These are phyloP conservation scores for Aureobasidium subglaciale DNA, from an alignment of 2,329 filamentous ascomycete genomes.

Conservation along the genomic window DNA sequence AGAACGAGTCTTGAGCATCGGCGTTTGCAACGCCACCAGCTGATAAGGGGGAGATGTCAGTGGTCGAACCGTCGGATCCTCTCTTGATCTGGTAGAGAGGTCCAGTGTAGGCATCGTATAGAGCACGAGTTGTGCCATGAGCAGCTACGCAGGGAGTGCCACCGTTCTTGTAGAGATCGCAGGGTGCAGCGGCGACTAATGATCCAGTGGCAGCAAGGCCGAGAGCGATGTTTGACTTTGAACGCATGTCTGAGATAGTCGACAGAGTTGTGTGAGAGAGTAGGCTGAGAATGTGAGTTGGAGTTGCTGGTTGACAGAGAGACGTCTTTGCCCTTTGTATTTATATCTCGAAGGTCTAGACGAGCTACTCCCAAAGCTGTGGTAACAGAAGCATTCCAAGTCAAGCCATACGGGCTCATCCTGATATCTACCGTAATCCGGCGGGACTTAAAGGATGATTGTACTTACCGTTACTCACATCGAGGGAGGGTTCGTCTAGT, in stretches of 20 bases:
- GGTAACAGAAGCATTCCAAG: not conserved
- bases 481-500: not conserved
- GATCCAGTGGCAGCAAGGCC: conserved; percentile 25
- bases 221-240: conserved; percentile 21
- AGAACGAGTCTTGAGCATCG: conserved; percentile 41
- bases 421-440: not conserved
- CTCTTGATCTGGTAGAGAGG: conserved; percentile 55
- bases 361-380: not conserved
- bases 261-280: not conserved
- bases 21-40: conserved; percentile 58
- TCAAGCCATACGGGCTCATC: not conserved
- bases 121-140: conserved; percentile 57
- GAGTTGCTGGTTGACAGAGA: not conserved
- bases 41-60: conserved; percentile 44
- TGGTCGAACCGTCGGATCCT: conserved; percentile 44
- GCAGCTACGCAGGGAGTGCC: conserved; percentile 58
- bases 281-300: not conserved
- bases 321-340: not conserved
- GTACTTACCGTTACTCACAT: not conserved
- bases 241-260: not conserved
- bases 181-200: conserved; percentile 49
- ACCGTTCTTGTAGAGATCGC: conserved; percentile 54
- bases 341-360: not conserved
- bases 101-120: conserved; percentile 49
- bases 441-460: not conserved